A percentile compares a stretch with the other conserved stretches of the same genome.
Evolutionary conservation across 371 early-diverging fungal species (phyloP).

Genomic region (Coemansia sp.): DNA sequence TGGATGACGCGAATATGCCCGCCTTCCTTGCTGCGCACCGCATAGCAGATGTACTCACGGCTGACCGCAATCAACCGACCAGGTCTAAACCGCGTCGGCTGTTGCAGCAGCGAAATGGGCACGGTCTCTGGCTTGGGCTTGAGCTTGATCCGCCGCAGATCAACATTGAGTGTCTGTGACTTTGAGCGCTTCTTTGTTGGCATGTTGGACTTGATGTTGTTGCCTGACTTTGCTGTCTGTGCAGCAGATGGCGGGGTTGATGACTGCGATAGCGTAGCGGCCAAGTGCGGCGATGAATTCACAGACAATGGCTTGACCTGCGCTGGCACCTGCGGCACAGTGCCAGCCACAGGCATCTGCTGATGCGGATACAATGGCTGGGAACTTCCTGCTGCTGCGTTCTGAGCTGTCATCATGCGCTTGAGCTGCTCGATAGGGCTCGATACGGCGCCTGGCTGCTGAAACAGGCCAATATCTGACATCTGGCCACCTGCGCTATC

Average conservation of each 20-base stretch:
- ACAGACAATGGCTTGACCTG: constrained; percentile 9
- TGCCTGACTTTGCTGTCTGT: background rate
- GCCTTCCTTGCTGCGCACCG: constrained; percentile 48
- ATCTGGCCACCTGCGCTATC: constrained; percentile 12
- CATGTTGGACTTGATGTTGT: constrained; percentile 11
- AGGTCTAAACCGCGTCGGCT: constrained; percentile 37
- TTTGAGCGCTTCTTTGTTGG: constrained; percentile 12
- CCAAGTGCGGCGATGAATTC: constrained; percentile 21
- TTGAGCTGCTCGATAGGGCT: constrained; percentile 41
- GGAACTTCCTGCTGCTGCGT: background rate
- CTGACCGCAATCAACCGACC: constrained; percentile 42
- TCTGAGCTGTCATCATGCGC: constrained; percentile 40
- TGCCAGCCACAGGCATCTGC: background rate
- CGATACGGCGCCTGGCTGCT: background rate
- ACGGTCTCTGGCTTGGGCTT: constrained; percentile 32
- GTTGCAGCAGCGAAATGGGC: constrained; percentile 44
- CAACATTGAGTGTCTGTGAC: constrained; percentile 7
- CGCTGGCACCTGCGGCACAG: background rate
- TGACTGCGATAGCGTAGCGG: background rate
- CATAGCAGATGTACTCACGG: constrained; percentile 49
- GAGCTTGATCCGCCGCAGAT: constrained; percentile 25
- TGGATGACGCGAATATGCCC: constrained; percentile 46
- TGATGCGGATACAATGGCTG: background rate
- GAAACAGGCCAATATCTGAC: constrained; percentile 2
- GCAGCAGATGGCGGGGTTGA: background rate